Evolutionary conservation across 2,329 filamentous ascomycete genomes (phyloP).

Genomic region (Penicillium sp.): DNA sequence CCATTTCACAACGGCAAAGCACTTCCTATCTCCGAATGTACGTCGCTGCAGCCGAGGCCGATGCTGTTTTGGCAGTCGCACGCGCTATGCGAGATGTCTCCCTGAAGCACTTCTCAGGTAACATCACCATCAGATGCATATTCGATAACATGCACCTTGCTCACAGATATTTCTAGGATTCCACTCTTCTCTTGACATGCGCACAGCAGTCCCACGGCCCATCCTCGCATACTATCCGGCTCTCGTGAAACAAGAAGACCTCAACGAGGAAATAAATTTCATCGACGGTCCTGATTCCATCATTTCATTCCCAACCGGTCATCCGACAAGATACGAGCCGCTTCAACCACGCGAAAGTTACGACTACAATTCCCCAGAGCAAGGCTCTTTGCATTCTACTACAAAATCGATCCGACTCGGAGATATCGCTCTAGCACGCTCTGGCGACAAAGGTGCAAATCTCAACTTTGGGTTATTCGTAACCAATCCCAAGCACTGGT

Average conservation of each 20-base stretch:
- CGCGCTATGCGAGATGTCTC: slow-evolving; percentile 36
- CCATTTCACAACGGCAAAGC: slow-evolving; percentile 42
- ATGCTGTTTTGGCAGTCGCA: slow-evolving; percentile 30
- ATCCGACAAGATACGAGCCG: slow-evolving; percentile 16
- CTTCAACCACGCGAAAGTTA: slow-evolving; percentile 19
- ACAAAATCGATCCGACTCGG: slow-evolving; percentile 42
- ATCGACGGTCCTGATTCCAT: slow-evolving; percentile 10
- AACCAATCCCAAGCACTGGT: slow-evolving; percentile 24
- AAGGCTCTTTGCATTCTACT: slow-evolving; percentile 18
- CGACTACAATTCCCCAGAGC: slow-evolving; percentile 18
- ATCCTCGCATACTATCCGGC: slow-evolving; percentile 48
- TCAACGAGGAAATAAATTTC: slow-evolving; percentile 31
- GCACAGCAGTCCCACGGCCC: slow-evolving; percentile 42
- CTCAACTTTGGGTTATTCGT: slow-evolving; percentile 46
- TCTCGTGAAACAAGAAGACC: slow-evolving; percentile 30
- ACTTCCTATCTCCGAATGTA: slow-evolving; percentile 52
- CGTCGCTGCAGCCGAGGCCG: slow-evolving; percentile 37
- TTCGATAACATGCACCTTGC: too few relatives aligned
- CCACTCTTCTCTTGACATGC: slow-evolving; percentile 45
- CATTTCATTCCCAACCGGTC: slow-evolving; percentile 14
- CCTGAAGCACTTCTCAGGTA: slow-evolving; percentile 48
- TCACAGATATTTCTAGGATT: slow-evolving; percentile 31
- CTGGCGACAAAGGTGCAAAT: slow-evolving; percentile 45
- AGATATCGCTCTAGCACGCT: slow-evolving; percentile 47
- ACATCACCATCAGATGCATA: too few relatives aligned